Conservation (phyloP, 2,329 filamentous ascomycete genomes). For the Truncatella angustata region DNA sequence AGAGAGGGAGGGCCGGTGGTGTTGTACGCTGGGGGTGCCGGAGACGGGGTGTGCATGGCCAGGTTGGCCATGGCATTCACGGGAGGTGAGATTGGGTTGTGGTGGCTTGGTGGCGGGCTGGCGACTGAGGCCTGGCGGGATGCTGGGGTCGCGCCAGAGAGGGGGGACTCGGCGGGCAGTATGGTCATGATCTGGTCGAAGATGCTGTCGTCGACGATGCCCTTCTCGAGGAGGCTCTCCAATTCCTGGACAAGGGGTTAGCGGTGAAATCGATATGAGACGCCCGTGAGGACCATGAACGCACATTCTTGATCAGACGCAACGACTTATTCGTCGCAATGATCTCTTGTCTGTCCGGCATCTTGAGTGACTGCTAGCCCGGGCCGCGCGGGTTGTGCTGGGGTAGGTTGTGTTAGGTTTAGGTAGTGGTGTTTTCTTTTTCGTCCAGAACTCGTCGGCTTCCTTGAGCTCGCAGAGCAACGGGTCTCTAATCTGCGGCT, state of each 20-base stretch:
- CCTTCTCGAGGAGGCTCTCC: slow-evolving; percentile 81
- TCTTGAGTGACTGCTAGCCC: no score
- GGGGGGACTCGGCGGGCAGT: slow-evolving; percentile 69
- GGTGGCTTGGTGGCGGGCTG: slow-evolving; percentile 19
- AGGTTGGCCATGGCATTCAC: slow-evolving; percentile 42
- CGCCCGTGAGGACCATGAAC: slow-evolving; percentile 24
- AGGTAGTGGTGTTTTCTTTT: not conserved
- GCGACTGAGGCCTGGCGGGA: slow-evolving; percentile 30
- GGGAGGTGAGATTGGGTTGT: slow-evolving; percentile 24
- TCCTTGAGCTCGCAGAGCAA: no score
- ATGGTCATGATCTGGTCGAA: slow-evolving; percentile 73
- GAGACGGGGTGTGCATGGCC: slow-evolving; percentile 31
- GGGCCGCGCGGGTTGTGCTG: not conserved
- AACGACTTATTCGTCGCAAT: slow-evolving; percentile 80
- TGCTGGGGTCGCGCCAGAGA: slow-evolving; percentile 47
- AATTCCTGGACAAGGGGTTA: slow-evolving; percentile 66
- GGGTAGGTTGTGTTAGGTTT: not conserved
- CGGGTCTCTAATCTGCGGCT: no score
- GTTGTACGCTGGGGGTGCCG: slow-evolving; percentile 51
- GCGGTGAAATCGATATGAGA: not conserved
- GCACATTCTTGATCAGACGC: slow-evolving; percentile 80
- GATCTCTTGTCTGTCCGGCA: slow-evolving; percentile 56
- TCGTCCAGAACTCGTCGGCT: not conserved
- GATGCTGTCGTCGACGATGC: slow-evolving; percentile 71
- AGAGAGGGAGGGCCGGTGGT: slow-evolving; percentile 39